Base-by-base conservation (phyloP, 2,329 filamentous ascomycete genomes). In the Pseudofabraea citricarpa region DNA sequence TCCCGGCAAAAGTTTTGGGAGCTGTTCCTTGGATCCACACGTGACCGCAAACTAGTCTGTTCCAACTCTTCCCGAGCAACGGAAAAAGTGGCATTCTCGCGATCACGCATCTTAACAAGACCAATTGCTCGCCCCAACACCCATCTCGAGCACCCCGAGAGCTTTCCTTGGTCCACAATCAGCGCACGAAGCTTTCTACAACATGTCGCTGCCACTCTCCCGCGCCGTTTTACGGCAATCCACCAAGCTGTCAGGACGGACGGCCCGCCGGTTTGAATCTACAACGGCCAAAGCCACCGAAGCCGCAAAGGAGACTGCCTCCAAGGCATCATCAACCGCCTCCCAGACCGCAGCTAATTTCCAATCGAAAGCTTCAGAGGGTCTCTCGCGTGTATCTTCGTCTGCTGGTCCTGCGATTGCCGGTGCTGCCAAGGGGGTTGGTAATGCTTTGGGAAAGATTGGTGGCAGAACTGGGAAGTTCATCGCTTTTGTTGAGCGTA, bases 401-500 rank as follows among this genome's bases (percentile, higher is more conserved):
- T 82, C 87, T 42, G 90, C 90, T 57, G 87, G 87, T 45, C 83
- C 87, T 49, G 87, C 83, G 49, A 74, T 94, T 58, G 75, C 78
- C 56, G 83, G 79, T 63, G 87, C 85, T 56, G 86, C 85, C 45
- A 79, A 80, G 63, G 77, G 80, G 44, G 69, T 84, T 54, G 70
- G 74, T 55, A 78, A 71, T 61, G 81, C 85, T 45, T 69, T 95
- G 56, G 74, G 80, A 65, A 85, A 81, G 70, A 76, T 90, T 64
- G 90, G 90, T 61, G 91, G 91, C 60, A 81, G 86, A 59, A 90
- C 88, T 50, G 90, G 88, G 60, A 81, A 77, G 67, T 63, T 90
- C 56, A 78, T 95, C 65, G 75, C 74, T 57, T 87, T 90, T 61
- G 74, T 93, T 61, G 87, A 96, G 77, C 85, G 93, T 97, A 79